Evolutionary conservation across 768 basidiomycete genomes (phyloP).

Genomic region (Filobasidium wieringae): DNA sequence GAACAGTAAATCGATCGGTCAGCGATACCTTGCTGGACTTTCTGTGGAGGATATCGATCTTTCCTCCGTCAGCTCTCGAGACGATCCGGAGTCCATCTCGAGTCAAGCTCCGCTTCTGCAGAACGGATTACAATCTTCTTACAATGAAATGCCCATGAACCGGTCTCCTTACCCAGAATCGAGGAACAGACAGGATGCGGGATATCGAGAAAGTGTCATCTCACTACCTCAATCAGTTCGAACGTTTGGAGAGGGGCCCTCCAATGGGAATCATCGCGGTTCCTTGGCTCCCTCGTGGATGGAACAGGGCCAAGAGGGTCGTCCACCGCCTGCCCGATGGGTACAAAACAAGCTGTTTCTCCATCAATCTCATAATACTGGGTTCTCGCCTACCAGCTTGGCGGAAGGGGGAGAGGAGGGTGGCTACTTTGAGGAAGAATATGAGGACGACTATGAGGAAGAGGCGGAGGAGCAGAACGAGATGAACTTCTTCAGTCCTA

Average conservation of each 20-base stretch:
- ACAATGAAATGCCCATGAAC: too few species aligned
- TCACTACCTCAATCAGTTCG: slow-evolving; percentile 5
- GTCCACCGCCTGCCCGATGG: slow-evolving; percentile 26
- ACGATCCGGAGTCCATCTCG: too few species aligned
- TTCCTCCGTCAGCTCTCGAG: too few species aligned
- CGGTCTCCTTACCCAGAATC: neutral
- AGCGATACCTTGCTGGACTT: neutral
- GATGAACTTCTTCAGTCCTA: slow-evolving; percentile 72
- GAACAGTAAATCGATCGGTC: neutral
- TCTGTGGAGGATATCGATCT: neutral
- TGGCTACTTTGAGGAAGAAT: slow-evolving; percentile 18
- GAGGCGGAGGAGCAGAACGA: slow-evolving; percentile 51
- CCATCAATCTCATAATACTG: slow-evolving; percentile 21
- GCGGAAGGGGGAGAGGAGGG: neutral
- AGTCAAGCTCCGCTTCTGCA: too few species aligned
- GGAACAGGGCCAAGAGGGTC: slow-evolving; percentile 8
- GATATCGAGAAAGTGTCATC: slow-evolving; percentile 6
- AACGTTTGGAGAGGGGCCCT: slow-evolving; percentile 11
- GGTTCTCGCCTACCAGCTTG: neutral
- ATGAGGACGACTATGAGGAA: slow-evolving; percentile 15
- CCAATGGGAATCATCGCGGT: neutral
- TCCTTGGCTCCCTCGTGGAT: slow-evolving; percentile 12
- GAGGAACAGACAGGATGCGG: neutral
- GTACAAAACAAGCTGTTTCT: slow-evolving; percentile 33
- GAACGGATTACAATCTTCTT: too few species aligned